A percentile compares a stretch with the other conserved stretches of the same genome.
Evolutionary conservation across 805 yeast genomes (phyloP).

Genomic region (Wickerhamiella kazuoi): DNA sequence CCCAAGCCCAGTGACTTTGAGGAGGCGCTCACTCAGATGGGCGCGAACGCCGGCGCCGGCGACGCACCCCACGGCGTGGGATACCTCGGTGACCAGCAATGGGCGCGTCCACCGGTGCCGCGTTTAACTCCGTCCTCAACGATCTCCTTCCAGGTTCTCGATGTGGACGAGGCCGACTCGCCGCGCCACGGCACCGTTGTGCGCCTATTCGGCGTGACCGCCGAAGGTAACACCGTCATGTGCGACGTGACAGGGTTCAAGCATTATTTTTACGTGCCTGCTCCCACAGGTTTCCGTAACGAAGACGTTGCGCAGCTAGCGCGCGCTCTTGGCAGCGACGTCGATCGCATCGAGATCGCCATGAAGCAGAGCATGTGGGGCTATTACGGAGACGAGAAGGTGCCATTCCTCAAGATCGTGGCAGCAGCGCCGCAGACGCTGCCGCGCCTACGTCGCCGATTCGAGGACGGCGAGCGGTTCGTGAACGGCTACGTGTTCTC

Average conservation of each 20-base stretch:
- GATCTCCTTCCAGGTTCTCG: conserved; percentile 51
- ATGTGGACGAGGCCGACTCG: conserved; percentile 67
- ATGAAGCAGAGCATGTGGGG: conserved; percentile 89
- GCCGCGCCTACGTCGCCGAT: conserved; percentile 52
- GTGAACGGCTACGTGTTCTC: conserved; percentile 6
- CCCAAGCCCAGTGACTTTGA: conserved; percentile 31
- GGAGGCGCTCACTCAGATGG: conserved; percentile 26
- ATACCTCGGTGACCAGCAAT: conserved; percentile 22
- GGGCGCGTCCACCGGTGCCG: conserved; percentile 39
- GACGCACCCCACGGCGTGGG: conserved; percentile 14
- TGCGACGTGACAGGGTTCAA: conserved; percentile 79
- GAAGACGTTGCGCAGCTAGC: conserved; percentile 34
- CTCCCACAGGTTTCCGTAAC: conserved; percentile 56
- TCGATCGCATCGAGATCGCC: conserved; percentile 38
- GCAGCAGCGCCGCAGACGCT: conserved; percentile 50
- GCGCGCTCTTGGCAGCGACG: conserved; percentile 1
- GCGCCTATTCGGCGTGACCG: conserved; percentile 84
- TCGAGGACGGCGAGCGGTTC: conserved; percentile 42
- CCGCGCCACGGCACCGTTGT: conserved; percentile 38
- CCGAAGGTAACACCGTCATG: conserved; percentile 67
- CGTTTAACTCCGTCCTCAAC: conserved; percentile 28
- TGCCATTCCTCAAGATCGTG: conserved; percentile 62
- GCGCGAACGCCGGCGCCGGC: not conserved
- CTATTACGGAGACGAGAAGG: conserved; percentile 55
- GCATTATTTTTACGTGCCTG: conserved; percentile 85